phyloP scores from a whole-genome alignment of 345 rosid species.

The Trapa bicornis region DNA sequence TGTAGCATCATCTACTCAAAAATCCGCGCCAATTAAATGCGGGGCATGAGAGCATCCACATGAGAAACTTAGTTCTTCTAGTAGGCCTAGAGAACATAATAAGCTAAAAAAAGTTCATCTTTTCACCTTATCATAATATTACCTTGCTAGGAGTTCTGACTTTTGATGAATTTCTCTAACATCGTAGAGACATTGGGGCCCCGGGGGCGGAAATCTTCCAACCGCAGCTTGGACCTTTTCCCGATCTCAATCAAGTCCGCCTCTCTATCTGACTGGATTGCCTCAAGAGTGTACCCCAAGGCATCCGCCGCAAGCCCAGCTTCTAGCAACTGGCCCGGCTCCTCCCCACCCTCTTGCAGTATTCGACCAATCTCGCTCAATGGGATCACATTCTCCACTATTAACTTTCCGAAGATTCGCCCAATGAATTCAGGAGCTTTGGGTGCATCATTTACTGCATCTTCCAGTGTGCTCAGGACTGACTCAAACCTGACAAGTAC shows the following conservation, averaged over 20 bases:
- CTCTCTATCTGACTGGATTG: constrained; percentile 42
- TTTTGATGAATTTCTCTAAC: constrained; percentile 58
- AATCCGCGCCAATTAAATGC: too few species aligned
- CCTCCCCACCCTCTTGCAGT: constrained; percentile 63
- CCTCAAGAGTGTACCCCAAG: constrained; percentile 62
- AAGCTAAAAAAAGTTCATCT: neutral
- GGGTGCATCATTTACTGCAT: constrained; percentile 84
- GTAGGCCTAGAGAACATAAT: too few species aligned
- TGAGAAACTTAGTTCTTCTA: too few species aligned
- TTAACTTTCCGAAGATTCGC: constrained; percentile 40
- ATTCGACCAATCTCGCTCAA: constrained; percentile 49
- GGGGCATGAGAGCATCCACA: too few species aligned
- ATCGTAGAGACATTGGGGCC: constrained; percentile 43
- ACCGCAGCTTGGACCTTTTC: constrained; percentile 36
- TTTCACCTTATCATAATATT: neutral
- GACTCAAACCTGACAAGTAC: constrained; percentile 46
- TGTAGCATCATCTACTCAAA: too few species aligned
- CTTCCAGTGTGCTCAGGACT: constrained; percentile 64
- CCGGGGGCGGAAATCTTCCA: constrained; percentile 66
- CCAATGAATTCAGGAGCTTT: constrained; percentile 86
- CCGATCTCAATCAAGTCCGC: constrained; percentile 33
- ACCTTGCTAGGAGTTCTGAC: too few species aligned
- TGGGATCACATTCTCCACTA: constrained; percentile 33
- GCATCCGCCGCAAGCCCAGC: constrained; percentile 77
- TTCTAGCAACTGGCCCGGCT: constrained; percentile 38